Conservation (phyloP, 371 early-diverging fungal genomes). For the Circinella umbellata region DNA sequence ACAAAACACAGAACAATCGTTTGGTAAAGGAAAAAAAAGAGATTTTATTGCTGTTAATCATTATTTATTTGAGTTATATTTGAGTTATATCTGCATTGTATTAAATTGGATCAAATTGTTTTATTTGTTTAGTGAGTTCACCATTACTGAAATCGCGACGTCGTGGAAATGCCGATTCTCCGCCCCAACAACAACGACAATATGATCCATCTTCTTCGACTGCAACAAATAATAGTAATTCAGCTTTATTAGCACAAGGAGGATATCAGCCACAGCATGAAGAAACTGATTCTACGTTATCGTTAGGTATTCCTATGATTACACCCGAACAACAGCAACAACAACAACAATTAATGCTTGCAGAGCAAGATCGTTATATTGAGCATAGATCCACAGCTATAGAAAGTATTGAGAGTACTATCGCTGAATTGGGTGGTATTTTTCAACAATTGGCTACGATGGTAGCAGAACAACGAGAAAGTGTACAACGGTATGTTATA, state of each 20-base stretch:
- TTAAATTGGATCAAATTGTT: not conserved
- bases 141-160: slow-evolving; percentile 62
- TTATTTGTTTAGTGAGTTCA: slow-evolving; percentile 49
- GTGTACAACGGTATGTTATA: slow-evolving; percentile 77
- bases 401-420: slow-evolving; percentile 94
- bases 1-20: slow-evolving; percentile 28
- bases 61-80: not conserved
- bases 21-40: slow-evolving; percentile 41
- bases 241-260: not conserved
- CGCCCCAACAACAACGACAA: slow-evolving; percentile 52
- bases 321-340: slow-evolving; percentile 59
- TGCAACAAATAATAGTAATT: slow-evolving; percentile 18
- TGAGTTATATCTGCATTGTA: not conserved
- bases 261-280: slow-evolving; percentile 26
- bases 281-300: slow-evolving; percentile 52
- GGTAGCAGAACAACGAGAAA: slow-evolving; percentile 95
- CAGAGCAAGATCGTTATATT: slow-evolving; percentile 71
- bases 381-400: slow-evolving; percentile 90
- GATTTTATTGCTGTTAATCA: not conserved
- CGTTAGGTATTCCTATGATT: slow-evolving; percentile 56
- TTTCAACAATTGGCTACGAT: slow-evolving; percentile 94
- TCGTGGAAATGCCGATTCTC: slow-evolving; percentile 48
- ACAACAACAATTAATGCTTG: slow-evolving; percentile 62
- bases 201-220: slow-evolving; percentile 9
- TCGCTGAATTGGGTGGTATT: slow-evolving; percentile 96